phyloP scores from a whole-genome alignment of 805 yeast genomes.

The Yamadazyma ubonensis region DNA sequence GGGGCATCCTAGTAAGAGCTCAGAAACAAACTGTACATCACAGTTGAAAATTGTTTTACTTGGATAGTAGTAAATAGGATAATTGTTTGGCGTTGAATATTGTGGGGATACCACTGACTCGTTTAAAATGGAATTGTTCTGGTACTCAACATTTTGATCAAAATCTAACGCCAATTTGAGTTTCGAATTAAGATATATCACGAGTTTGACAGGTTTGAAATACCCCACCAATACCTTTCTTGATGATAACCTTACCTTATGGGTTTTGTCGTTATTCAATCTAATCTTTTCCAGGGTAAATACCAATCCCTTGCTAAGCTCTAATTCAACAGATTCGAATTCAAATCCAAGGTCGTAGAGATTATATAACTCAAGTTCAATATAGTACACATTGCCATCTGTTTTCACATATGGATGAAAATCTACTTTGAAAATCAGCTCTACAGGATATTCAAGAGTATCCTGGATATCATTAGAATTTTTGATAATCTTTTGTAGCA shows the following conservation, averaged over 20 bases:
- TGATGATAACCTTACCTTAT: constrained; percentile 12
- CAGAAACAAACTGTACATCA: constrained; percentile 1
- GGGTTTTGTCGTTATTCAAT: neutral
- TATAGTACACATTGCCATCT: constrained; percentile 32
- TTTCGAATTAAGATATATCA: constrained; percentile 18
- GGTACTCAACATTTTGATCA: constrained; percentile 1
- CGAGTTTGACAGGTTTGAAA: constrained; percentile 24
- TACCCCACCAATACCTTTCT: constrained; percentile 16
- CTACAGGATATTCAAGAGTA: constrained; percentile 29
- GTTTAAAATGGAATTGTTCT: constrained; percentile 12
- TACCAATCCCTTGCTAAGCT: constrained; percentile 18
- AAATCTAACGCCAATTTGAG: constrained; percentile 19
- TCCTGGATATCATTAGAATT: constrained; percentile 19
- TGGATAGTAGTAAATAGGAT: constrained; percentile 7
- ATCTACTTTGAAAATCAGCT: constrained; percentile 33
- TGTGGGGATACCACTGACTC: constrained; percentile 8
- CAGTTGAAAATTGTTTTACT: neutral
- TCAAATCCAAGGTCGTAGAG: constrained; percentile 23
- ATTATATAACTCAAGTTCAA: constrained; percentile 35
- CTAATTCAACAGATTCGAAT: constrained; percentile 22
- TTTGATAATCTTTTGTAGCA: constrained; percentile 20
- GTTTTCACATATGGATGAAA: constrained; percentile 36
- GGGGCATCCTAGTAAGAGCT: constrained; percentile 11
- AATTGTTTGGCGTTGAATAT: neutral
- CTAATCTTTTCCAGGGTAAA: constrained; percentile 1